Evolutionary conservation across 2,329 filamentous ascomycete species (phyloP).

Genomic region (Cordyceps cicadae): DNA sequence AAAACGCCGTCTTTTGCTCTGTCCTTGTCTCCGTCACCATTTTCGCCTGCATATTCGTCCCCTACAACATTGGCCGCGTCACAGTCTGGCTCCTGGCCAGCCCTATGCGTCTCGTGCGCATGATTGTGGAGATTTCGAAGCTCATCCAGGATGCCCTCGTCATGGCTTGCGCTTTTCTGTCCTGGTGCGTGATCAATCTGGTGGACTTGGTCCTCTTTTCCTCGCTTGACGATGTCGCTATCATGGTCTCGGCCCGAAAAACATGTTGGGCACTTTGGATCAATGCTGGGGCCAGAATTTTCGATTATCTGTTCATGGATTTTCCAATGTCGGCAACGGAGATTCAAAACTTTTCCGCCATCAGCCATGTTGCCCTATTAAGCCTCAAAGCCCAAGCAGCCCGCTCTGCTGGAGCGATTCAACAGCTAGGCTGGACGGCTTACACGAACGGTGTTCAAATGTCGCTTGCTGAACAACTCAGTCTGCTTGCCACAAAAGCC

Average conservation of each 20-base stretch:
- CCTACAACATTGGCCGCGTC: constrained; percentile 85
- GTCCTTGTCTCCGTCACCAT: constrained; percentile 84
- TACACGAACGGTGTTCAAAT: constrained; percentile 33
- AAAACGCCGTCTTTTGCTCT: constrained; percentile 91
- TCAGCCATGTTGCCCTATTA: constrained; percentile 63
- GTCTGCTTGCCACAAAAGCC: neutral
- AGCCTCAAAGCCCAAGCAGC: constrained; percentile 48
- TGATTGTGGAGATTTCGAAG: constrained; percentile 67
- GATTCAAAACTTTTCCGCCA: constrained; percentile 66
- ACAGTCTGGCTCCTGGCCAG: constrained; percentile 72
- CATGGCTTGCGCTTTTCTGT: constrained; percentile 51
- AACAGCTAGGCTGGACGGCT: constrained; percentile 33
- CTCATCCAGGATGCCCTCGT: constrained; percentile 68
- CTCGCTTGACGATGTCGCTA: constrained; percentile 23
- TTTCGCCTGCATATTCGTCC: constrained; percentile 76
- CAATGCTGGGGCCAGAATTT: constrained; percentile 38
- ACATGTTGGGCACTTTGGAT: constrained; percentile 35
- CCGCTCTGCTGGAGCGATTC: constrained; percentile 31
- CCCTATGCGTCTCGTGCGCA: constrained; percentile 65
- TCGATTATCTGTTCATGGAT: constrained; percentile 42
- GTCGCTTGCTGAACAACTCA: constrained; percentile 15
- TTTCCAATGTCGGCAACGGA: constrained; percentile 49
- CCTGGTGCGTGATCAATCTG: constrained; percentile 33
- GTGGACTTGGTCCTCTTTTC: constrained; percentile 29
- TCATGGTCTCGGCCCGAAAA: constrained; percentile 26